These are phyloP conservation scores for Pythium utonaiense DNA, from an alignment of 352 stramenopile genomes.

Conservation along the genomic window DNA sequence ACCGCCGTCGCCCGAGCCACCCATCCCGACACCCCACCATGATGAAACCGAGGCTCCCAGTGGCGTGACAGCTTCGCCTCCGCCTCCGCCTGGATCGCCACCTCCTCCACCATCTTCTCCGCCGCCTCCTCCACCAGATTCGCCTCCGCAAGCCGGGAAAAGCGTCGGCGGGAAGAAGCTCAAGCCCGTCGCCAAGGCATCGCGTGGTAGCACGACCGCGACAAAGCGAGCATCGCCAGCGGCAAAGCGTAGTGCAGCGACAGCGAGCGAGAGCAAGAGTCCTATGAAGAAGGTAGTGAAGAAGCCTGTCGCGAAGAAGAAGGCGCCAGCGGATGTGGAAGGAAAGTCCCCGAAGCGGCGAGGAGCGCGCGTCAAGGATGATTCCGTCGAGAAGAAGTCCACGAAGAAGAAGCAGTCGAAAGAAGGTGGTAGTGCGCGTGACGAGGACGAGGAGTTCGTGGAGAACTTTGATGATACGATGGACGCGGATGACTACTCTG, in stretches of 20 bases:
- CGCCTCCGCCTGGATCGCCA: constrained; percentile 27
- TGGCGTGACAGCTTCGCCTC: constrained; percentile 21
- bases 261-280: background rate
- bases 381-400: background rate
- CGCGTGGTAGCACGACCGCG: background rate
- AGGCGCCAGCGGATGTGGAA: background rate
- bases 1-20: constrained; percentile 10
- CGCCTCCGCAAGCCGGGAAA: background rate
- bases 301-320: constrained; percentile 7
- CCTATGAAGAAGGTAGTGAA: constrained; percentile 1
- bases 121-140: constrained; percentile 19
- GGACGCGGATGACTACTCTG: constrained; percentile 45
- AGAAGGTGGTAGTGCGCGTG: constrained; percentile 15
- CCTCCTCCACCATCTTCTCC: constrained; percentile 27
- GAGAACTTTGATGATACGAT: constrained; percentile 42
- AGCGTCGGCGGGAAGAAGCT: constrained; percentile 25
- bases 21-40: background rate
- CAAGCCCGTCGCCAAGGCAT: background rate
- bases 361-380: constrained; percentile 7
- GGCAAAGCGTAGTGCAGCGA: background rate
- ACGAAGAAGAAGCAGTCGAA: background rate
- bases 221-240: constrained; percentile 11
- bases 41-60: background rate
- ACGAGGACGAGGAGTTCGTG: constrained; percentile 39
- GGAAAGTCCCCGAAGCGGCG: constrained; percentile 8